phyloP scores from a whole-genome alignment of 805 yeast species.

The Candida railenensis region DNA sequence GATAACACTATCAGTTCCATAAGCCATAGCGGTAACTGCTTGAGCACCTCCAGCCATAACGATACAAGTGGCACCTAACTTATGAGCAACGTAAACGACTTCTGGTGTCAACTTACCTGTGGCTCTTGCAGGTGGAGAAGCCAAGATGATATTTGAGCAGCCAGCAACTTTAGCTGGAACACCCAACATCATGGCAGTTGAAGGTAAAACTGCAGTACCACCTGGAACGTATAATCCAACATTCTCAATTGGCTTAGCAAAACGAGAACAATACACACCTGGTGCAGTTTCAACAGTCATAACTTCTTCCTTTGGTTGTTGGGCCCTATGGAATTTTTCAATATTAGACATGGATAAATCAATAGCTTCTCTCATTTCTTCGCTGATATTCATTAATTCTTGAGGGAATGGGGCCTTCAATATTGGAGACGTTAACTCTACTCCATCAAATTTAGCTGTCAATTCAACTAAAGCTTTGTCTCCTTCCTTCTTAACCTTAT shows the following conservation, averaged over 20 bases:
- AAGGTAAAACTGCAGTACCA: constrained; percentile 97
- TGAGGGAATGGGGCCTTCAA: constrained; percentile 84
- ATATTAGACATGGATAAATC: constrained; percentile 90
- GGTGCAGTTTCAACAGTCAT: constrained; percentile 88
- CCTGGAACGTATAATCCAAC: constrained; percentile 98
- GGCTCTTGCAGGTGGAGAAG: constrained; percentile 87
- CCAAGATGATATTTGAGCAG: constrained; percentile 85
- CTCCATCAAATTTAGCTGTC: constrained; percentile 91
- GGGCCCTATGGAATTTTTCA: constrained; percentile 91
- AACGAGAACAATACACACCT: constrained; percentile 92
- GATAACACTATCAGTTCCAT: constrained; percentile 89
- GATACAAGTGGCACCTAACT: constrained; percentile 86
- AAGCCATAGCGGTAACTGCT: constrained; percentile 98
- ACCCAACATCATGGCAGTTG: constrained; percentile 97
- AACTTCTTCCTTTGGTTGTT: constrained; percentile 65
- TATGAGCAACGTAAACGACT: constrained; percentile 95
- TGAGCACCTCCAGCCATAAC: constrained; percentile 99
- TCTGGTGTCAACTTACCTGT: constrained; percentile 96
- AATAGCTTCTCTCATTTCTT: constrained; percentile 77
- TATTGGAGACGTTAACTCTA: constrained; percentile 66
- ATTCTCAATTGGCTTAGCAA: constrained; percentile 89
- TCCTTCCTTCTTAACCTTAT: constrained; percentile 72
- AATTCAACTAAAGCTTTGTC: constrained; percentile 86
- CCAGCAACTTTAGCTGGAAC: constrained; percentile 99
- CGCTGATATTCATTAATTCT: constrained; percentile 68